phyloP scores from a whole-genome alignment of 1,284 basidiomycete species.

The Cryptococcus sp. region DNA sequence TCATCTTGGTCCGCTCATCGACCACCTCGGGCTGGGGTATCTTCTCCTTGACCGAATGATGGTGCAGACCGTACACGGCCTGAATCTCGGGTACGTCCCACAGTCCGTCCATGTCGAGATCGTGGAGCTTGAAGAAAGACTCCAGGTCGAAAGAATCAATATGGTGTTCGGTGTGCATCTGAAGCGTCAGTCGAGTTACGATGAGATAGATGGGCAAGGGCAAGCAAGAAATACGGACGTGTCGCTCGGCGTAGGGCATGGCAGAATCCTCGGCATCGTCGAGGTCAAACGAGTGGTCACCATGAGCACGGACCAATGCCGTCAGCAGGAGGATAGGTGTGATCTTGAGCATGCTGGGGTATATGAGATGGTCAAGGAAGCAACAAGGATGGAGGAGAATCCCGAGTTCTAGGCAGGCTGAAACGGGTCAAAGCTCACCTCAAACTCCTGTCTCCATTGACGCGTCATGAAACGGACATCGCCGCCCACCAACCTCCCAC shows the following conservation, averaged over 20 bases:
- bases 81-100: slow-evolving; percentile 80
- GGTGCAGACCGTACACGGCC: slow-evolving; percentile 91
- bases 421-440: no score
- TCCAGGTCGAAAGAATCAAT: slow-evolving; percentile 46
- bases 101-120: slow-evolving; percentile 70
- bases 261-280: slow-evolving; percentile 25
- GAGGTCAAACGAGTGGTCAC: slow-evolving; percentile 36
- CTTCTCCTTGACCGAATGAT: slow-evolving; percentile 82
- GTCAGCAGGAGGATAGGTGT: slow-evolving; percentile 6
- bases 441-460: no score
- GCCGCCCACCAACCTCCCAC: no score
- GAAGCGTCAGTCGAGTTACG: neutral
- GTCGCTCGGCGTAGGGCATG: slow-evolving; percentile 51
- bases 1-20: slow-evolving; percentile 73
- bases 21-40: slow-evolving; percentile 74
- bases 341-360: neutral
- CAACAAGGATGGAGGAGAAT: no score
- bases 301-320: slow-evolving; percentile 25
- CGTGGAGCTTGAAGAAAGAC: slow-evolving; percentile 61
- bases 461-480: no score
- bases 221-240: slow-evolving; percentile 52
- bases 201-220: no score
- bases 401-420: no score
- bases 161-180: slow-evolving; percentile 48
- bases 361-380: no score